Conservation (phyloP, 345 rosid species). For the Garcia nutans region DNA sequence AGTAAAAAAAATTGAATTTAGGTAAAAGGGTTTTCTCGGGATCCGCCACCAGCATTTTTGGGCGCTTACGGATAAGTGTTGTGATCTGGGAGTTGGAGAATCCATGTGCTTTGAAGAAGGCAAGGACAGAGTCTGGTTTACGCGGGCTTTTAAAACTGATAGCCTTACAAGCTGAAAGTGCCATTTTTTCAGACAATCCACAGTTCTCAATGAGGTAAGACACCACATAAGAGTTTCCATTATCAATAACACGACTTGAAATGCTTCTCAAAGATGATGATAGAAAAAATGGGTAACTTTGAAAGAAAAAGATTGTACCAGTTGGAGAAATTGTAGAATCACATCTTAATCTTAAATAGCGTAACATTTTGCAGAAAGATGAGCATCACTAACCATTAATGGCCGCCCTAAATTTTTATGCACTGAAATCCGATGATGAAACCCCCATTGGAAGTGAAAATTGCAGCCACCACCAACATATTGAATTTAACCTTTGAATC, state of each 20-base stretch:
- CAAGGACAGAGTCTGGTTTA: not conserved
- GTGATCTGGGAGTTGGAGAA: not conserved
- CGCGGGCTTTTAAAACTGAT: not conserved
- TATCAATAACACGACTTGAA: not conserved
- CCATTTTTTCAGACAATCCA: not conserved
- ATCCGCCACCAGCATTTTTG: not conserved
- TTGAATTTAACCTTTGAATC: not conserved
- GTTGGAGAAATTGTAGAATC: not conserved
- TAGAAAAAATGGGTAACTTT: not conserved
- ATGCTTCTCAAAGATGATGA: not conserved
- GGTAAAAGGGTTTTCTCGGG: constrained; percentile 2
- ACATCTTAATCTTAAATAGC: not conserved
- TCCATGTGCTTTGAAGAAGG: not conserved
- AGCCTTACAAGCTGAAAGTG: not conserved
- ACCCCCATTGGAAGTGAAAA: not conserved
- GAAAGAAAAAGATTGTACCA: not conserved
- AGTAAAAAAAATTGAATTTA: not conserved
- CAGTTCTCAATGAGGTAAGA: not conserved
- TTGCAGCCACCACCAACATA: not conserved
- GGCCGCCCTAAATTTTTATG: too few species aligned
- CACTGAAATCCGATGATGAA: not conserved
- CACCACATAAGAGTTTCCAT: not conserved
- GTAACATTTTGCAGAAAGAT: not conserved
- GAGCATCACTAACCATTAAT: not conserved
- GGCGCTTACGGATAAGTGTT: not conserved